phyloP scores from a whole-genome alignment of 2,329 filamentous ascomycete genomes.

The Arthrobotrys megalospora region DNA sequence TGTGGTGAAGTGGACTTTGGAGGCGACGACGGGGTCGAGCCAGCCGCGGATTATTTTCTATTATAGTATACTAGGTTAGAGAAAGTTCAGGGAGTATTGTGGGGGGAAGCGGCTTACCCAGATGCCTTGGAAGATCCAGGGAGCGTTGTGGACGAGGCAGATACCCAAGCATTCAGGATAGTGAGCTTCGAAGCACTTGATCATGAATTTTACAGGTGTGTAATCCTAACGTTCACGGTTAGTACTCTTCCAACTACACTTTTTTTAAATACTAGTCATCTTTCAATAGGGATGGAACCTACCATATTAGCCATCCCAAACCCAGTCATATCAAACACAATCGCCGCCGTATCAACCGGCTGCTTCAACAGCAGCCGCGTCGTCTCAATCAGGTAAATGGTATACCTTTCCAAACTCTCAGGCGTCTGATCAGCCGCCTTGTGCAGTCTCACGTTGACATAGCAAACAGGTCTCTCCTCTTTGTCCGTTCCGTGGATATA shows the following conservation, averaged over 20 bases:
- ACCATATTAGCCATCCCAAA: conserved; percentile 97
- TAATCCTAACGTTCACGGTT: conserved; percentile 76
- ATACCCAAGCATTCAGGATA: conserved; percentile 93
- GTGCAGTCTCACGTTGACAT: conserved; percentile 87
- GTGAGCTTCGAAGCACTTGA: conserved; percentile 98
- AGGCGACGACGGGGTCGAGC: conserved; percentile 95
- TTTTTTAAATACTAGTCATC: too few relatives aligned
- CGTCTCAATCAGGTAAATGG: conserved; percentile 94
- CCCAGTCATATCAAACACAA: conserved; percentile 95
- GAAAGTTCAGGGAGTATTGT: neutral
- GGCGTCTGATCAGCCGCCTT: conserved; percentile 85
- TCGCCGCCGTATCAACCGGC: conserved; percentile 90
- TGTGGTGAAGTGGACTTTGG: conserved; percentile 94
- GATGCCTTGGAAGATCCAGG: conserved; percentile 94
- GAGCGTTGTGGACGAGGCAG: conserved; percentile 93
- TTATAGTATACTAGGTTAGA: neutral
- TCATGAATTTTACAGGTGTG: conserved; percentile 97
- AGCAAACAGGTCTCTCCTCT: conserved; percentile 85
- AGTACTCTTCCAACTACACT: neutral
- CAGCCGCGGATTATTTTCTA: conserved; percentile 91
- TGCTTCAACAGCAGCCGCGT: conserved; percentile 84
- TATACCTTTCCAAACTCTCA: conserved; percentile 86
- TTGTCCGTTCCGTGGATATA: conserved; percentile 91
- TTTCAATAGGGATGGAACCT: conserved; percentile 41
- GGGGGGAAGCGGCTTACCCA: conserved; percentile 61